Percentiles rank a stretch among this genome's conserved stretches.
These are phyloP conservation scores for Malus orientalis DNA, from an alignment of 306 rosid species.

Conservation along the genomic window DNA sequence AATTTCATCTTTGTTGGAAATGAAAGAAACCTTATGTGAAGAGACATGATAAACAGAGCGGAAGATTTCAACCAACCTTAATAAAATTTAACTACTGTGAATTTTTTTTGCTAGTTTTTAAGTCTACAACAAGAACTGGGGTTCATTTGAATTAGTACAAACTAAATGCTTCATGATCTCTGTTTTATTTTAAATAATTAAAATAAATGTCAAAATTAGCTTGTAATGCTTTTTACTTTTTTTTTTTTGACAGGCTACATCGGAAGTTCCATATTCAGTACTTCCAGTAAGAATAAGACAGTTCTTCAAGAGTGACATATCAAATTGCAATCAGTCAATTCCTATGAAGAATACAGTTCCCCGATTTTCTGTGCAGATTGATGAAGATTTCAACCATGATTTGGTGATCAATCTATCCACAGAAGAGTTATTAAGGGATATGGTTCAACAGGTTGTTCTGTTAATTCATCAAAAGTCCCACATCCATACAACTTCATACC, in stretches of 20 bases:
- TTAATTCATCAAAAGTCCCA: constrained; percentile 73
- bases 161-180: too few species aligned
- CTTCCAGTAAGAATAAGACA: constrained; percentile 61
- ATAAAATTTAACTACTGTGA: neutral
- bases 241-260: constrained; percentile 55
- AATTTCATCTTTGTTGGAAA: neutral
- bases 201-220: neutral
- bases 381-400: constrained; percentile 53
- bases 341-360: constrained; percentile 54
- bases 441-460: constrained; percentile 58
- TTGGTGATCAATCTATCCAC: constrained; percentile 47
- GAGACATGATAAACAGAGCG: neutral
- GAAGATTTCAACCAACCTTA: neutral
- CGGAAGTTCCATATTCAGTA: constrained; percentile 55
- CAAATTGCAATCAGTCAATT: constrained; percentile 36
- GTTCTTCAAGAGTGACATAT: constrained; percentile 53
- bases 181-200: neutral
- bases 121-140: neutral
- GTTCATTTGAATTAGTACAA: neutral
- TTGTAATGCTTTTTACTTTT: constrained; percentile 19
- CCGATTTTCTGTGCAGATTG: constrained; percentile 56
- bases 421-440: constrained; percentile 53
- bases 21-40: neutral
- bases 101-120: neutral
- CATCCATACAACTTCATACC: constrained; percentile 16